A percentile compares a stretch with the other conserved stretches of the same genome.
Conservation (phyloP, 495 filamentous ascomycete species). For the Penicillium robsamsonii region DNA sequence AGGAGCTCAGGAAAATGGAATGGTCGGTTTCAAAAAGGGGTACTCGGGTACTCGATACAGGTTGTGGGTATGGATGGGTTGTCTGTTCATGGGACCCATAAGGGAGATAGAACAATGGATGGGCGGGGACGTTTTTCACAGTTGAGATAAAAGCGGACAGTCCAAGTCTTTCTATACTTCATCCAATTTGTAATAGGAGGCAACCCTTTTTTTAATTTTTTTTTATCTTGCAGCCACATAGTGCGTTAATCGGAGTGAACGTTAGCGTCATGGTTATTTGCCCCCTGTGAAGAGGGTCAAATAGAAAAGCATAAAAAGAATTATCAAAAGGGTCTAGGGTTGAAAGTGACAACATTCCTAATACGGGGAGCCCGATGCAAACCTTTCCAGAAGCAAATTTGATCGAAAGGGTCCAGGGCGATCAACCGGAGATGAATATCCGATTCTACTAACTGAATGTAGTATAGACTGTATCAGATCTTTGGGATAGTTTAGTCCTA, state of each 20-base stretch:
- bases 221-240: conserved; percentile 4
- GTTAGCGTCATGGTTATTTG: not conserved
- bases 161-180: conserved; percentile 5
- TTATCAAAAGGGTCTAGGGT: not conserved
- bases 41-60: not conserved
- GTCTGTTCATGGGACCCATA: conserved; percentile 2
- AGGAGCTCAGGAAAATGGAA: not conserved
- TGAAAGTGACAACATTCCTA: not conserved
- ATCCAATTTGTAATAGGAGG: conserved; percentile 2
- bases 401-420: not conserved
- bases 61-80: conserved; percentile 6
- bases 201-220: conserved; percentile 1
- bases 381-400: conserved; percentile 5
- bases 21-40: not conserved
- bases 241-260: conserved; percentile 3
- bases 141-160: not conserved
- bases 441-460: conserved; percentile 5
- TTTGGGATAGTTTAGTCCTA: not conserved
- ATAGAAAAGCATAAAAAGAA: not conserved
- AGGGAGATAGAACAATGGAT: not conserved
- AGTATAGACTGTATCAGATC: not conserved
- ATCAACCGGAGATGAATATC: not conserved
- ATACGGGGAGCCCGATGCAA: conserved; percentile 5
- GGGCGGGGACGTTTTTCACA: not conserved
- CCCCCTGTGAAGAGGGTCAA: not conserved